A percentile compares a stretch with the other conserved stretches of the same genome.
phyloP scores from a whole-genome alignment of 306 rosid genomes.

The Vicia villosa region DNA sequence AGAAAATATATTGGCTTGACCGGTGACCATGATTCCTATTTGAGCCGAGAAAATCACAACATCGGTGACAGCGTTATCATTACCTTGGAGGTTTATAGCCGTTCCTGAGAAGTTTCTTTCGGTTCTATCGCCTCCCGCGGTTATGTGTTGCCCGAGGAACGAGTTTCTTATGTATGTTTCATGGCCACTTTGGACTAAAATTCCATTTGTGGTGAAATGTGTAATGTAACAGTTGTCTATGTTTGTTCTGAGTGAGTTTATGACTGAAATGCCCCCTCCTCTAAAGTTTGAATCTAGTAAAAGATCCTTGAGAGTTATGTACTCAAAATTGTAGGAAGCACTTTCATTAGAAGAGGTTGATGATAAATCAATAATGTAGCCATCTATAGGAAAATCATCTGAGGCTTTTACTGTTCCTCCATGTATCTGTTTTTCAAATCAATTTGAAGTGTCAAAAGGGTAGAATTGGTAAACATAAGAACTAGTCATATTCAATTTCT shows the following conservation, averaged over 20 bases:
- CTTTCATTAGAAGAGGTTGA: conserved; percentile 46
- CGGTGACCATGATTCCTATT: conserved; percentile 61
- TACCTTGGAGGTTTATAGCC: conserved; percentile 65
- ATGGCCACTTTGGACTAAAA: conserved; percentile 72
- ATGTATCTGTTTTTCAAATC: conserved; percentile 64
- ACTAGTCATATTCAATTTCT: conserved; percentile 27
- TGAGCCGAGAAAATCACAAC: conserved; percentile 85
- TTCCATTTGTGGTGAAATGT: conserved; percentile 80
- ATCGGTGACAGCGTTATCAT: conserved; percentile 83
- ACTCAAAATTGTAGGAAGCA: conserved; percentile 69
- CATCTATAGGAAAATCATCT: conserved; percentile 55
- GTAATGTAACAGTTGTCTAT: conserved; percentile 87
- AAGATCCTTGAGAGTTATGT: conserved; percentile 68
- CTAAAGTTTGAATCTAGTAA: conserved; percentile 75
- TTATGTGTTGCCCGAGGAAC: conserved; percentile 89
- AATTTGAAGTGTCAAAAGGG: not conserved
- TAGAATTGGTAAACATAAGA: not conserved
- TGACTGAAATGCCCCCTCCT: conserved; percentile 81
- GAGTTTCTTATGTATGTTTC: conserved; percentile 84
- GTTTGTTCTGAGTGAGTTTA: conserved; percentile 74
- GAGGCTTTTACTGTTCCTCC: conserved; percentile 87
- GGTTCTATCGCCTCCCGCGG: conserved; percentile 64
- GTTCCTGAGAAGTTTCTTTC: conserved; percentile 82
- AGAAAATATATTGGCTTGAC: conserved; percentile 70
- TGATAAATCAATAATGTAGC: conserved; percentile 74